phyloP scores from a whole-genome alignment of 306 rosid genomes.

The Vigna angularis region DNA sequence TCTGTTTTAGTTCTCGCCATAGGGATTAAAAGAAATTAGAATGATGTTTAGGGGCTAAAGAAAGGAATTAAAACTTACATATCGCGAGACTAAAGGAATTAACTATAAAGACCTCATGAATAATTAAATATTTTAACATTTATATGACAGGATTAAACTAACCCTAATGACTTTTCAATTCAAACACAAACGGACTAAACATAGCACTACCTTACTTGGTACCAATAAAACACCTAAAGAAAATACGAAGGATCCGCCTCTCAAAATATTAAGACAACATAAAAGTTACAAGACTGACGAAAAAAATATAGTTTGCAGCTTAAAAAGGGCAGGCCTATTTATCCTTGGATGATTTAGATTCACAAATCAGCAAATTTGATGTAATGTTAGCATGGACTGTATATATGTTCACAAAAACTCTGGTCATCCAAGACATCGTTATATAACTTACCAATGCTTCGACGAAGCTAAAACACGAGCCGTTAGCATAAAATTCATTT shows the following conservation, averaged over 20 bases:
- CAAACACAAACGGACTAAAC: not conserved
- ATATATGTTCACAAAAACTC: not conserved
- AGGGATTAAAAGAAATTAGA: not conserved
- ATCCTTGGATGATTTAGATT: slow-evolving; percentile 1
- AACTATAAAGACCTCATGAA: not conserved
- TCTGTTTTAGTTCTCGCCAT: not conserved
- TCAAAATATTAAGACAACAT: not conserved
- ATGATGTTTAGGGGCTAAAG: not conserved
- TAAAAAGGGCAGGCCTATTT: not conserved
- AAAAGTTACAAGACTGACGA: not conserved
- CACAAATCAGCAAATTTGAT: not conserved
- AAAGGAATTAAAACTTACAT: too few species aligned
- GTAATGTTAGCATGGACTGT: not conserved
- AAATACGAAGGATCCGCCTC: not conserved
- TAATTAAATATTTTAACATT: not conserved
- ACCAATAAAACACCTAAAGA: not conserved
- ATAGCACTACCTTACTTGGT: not conserved
- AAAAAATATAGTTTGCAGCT: not conserved
- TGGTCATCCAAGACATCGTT: slow-evolving; percentile 25
- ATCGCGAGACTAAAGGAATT: too few species aligned
- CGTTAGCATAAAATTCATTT: slow-evolving; percentile 28
- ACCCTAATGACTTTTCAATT: not conserved
- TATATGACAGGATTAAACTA: not conserved
- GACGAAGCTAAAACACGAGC: not conserved
- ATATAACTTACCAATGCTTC: not conserved